Base-by-base conservation (phyloP, 371 early-diverging fungal genomes). In the Actinomucor elegans region DNA sequence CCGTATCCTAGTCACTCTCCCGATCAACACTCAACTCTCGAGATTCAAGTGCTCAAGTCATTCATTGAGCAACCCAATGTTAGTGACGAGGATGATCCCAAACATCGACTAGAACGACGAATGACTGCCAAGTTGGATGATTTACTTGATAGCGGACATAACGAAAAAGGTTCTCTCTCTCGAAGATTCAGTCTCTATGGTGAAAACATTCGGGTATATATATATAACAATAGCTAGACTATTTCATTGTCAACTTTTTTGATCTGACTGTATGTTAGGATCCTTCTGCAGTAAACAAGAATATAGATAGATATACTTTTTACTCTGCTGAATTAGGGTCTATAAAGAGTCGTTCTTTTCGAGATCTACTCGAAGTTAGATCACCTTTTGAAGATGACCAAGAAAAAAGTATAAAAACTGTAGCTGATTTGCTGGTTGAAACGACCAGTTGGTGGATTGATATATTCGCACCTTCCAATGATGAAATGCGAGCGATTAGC, bases 361-460 rank as follows among this genome's bases (percentile, higher is more conserved):
- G 65, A 5, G 78, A 80, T 24, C 61, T 81, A 10, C 48, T 80
- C 9, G 29, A 33, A 10, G 47, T 34, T 11, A 53, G 28, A 7
- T 15, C 46, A 0, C 55, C 64, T 1, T n/a, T n/a, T n/a, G 42
- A 73, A 1, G 45, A 61, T n/a, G 56, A 64, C 14, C 24, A 41
- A 15, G 32, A 48, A 29, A 45, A 14, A 3, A n/a, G n/a, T n/a
- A n/a, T n/a, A n/a, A 57, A 36, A 21, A 71, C 26, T n/a, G 66
- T 75, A 8, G 58, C 67, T 1, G 69, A 71, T 31, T 20, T 65
- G 1, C 59, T 85, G 36, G 45, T 76, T 17, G 67, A 75, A 7
- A 69, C 75, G 17, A 77, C 69, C 5, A 79, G 75, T 51, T 96
- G 93, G 79, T 94, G 97, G 97, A 69, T 97, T 20, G 94, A 97